These are phyloP conservation scores for Cytidiella melzeri DNA, from an alignment of 768 basidiomycete genomes.

Conservation along the genomic window DNA sequence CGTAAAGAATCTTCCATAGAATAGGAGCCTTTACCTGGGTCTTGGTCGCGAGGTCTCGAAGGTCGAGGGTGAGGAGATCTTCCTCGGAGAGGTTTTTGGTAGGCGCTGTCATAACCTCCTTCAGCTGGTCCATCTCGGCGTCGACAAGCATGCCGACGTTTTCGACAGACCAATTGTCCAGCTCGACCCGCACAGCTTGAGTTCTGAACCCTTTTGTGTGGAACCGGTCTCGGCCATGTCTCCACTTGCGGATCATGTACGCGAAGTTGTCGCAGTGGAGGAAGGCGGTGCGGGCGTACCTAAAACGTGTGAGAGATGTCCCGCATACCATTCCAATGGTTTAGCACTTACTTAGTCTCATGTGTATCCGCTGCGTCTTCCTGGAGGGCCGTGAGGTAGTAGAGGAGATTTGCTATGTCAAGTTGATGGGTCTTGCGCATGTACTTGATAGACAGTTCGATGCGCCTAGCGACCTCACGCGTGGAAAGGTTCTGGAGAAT, in stretches of 20 bases:
- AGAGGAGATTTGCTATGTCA: conserved; percentile 1
- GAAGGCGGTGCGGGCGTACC: conserved; percentile 5
- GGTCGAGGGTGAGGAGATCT: conserved; percentile 2
- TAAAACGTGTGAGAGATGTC: background rate
- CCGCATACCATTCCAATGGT: background rate
- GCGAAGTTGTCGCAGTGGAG: conserved; percentile 4
- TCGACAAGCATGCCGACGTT: background rate
- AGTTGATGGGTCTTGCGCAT: background rate
- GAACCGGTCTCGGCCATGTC: background rate
- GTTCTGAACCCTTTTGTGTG: conserved; percentile 3
- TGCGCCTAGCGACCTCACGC: background rate
- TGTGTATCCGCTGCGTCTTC: background rate
- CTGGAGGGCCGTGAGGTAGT: background rate
- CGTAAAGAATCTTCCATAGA: conserved; percentile 1
- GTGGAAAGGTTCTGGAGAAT: background rate
- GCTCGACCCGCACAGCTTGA: background rate
- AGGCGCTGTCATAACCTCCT: background rate
- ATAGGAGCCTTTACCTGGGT: conserved; percentile 2
- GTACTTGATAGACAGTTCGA: background rate
- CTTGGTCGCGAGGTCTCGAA: background rate
- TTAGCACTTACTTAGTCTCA: background rate
- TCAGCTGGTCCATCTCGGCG: conserved; percentile 3
- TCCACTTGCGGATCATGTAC: background rate
- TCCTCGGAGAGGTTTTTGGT: conserved; percentile 2
- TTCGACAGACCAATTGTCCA: background rate